These are phyloP conservation scores for Sapria himalayana DNA, from an alignment of 345 rosid genomes.

Conservation along the genomic window DNA sequence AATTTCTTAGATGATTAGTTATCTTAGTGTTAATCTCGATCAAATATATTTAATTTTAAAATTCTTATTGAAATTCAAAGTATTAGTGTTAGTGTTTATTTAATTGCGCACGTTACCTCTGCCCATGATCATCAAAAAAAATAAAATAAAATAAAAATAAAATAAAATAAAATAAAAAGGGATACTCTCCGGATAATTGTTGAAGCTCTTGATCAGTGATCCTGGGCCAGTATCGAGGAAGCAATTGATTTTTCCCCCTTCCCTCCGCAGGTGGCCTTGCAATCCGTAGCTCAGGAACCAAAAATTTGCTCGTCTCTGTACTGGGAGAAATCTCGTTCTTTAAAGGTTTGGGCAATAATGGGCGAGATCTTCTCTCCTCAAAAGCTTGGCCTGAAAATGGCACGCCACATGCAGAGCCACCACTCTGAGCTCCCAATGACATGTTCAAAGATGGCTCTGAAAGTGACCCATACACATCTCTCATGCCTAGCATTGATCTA, in stretches of 20 bases:
- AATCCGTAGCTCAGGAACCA: slow-evolving; percentile 25
- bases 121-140: too few species aligned
- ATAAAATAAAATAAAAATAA: slow-evolving; percentile 1
- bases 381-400: slow-evolving; percentile 18
- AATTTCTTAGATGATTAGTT: too few species aligned
- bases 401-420: slow-evolving; percentile 14
- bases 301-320: slow-evolving; percentile 27
- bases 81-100: too few species aligned
- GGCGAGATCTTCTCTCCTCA: slow-evolving; percentile 33
- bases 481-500: slow-evolving; percentile 23
- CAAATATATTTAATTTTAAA: too few species aligned
- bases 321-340: slow-evolving; percentile 16
- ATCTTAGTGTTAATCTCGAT: too few species aligned
- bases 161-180: slow-evolving; percentile 13
- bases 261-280: slow-evolving; percentile 82
- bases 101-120: too few species aligned
- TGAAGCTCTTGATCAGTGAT: slow-evolving; percentile 85
- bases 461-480: slow-evolving; percentile 31
- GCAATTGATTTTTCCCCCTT: slow-evolving; percentile 62
- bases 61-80: too few species aligned
- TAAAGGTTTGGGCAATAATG: slow-evolving; percentile 33
- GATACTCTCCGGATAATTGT: slow-evolving; percentile 87
- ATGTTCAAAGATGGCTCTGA: slow-evolving; percentile 44
- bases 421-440: slow-evolving; percentile 26
- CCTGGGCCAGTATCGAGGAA: slow-evolving; percentile 93